Conservation (phyloP, 192 early-diverging fungal species). For the Fimicolochytrium jonesii region DNA sequence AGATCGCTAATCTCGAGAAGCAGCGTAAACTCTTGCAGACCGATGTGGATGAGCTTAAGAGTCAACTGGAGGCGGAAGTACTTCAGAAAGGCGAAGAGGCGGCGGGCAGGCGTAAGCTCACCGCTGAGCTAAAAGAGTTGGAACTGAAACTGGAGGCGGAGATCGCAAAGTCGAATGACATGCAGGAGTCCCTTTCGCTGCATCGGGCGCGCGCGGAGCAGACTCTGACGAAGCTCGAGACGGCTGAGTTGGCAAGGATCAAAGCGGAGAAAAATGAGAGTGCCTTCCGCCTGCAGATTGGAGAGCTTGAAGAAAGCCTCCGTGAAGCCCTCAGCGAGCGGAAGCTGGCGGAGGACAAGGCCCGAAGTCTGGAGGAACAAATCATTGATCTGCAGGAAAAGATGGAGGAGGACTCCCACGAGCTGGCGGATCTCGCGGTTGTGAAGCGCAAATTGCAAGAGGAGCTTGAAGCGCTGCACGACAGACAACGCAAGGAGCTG, state of each 20-base stretch:
- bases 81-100: conserved; percentile 60
- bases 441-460: conserved; percentile 73
- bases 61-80: conserved; percentile 60
- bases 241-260: conserved; percentile 61
- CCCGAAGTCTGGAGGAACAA: conserved; percentile 62
- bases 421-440: conserved; percentile 64
- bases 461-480: conserved; percentile 64
- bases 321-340: conserved; percentile 61
- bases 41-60: conserved; percentile 61
- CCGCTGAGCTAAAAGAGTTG: conserved; percentile 58
- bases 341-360: conserved; percentile 59
- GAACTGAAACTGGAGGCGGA: conserved; percentile 61
- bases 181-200: conserved; percentile 47
- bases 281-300: conserved; percentile 56
- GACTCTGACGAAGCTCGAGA: conserved; percentile 53
- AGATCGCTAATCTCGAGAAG: conserved; percentile 65
- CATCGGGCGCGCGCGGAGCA: conserved; percentile 57
- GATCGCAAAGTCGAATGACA: conserved; percentile 52
- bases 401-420: conserved; percentile 69
- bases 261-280: conserved; percentile 76
- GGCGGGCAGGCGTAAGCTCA: conserved; percentile 49
- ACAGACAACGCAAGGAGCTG: conserved; percentile 68
- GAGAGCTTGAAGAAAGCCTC: conserved; percentile 65
- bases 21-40: conserved; percentile 54
- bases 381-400: conserved; percentile 68